These are phyloP conservation scores for Candida sanyaensis DNA, from an alignment of 1,139 yeast species.

Conservation along the genomic window DNA sequence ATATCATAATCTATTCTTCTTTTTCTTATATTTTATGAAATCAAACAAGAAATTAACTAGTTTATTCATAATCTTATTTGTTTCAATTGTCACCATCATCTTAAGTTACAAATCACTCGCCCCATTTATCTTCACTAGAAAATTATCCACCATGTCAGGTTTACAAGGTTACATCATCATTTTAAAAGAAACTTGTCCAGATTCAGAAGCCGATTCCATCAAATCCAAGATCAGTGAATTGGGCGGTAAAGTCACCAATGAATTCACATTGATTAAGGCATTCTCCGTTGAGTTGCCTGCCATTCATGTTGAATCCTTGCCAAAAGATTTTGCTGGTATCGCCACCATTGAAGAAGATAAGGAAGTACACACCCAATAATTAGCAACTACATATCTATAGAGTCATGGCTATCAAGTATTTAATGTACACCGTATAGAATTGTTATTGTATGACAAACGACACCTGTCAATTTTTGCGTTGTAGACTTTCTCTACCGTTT, in stretches of 20 bases:
- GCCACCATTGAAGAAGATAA: constrained; percentile 60
- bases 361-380: constrained; percentile 50
- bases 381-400: neutral
- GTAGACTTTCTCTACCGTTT: too few relatives aligned
- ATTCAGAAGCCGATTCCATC: constrained; percentile 31
- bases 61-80: constrained; percentile 3
- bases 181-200: constrained; percentile 36
- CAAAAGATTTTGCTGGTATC: constrained; percentile 44
- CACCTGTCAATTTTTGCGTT: too few relatives aligned
- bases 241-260: constrained; percentile 68
- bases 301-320: constrained; percentile 42
- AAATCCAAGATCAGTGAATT: constrained; percentile 38
- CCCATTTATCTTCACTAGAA: constrained; percentile 1
- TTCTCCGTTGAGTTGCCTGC: constrained; percentile 58
- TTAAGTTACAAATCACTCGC: constrained; percentile 5
- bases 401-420: neutral
- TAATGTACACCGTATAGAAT: neutral
- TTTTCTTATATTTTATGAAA: constrained; percentile 5
- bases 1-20: neutral
- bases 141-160: constrained; percentile 9
- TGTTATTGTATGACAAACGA: too few relatives aligned
- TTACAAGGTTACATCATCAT: constrained; percentile 40
- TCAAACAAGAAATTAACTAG: constrained; percentile 5
- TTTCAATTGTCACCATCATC: constrained; percentile 6
- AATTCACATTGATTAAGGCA: constrained; percentile 69